Evolutionary conservation across 176 grass and related monocot species (phyloP), one percentile per base, ranked within the genome.

Genomic region (Zoysia pacifica): DNA sequence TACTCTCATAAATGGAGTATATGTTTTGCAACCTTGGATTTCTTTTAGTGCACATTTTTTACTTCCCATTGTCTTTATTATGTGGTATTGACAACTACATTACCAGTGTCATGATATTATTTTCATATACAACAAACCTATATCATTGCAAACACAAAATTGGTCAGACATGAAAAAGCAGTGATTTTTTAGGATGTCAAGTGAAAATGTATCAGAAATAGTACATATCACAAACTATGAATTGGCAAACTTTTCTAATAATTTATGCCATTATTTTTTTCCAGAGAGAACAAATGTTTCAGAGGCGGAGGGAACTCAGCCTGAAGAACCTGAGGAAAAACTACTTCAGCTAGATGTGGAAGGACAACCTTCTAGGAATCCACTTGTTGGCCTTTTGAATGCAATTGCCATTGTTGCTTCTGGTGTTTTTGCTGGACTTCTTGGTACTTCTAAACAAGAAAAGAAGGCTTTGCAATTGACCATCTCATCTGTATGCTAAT

Each of bases 371-470:
- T 14, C 79, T 65, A 77, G 44, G 82, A 95, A 86, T 83, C 79
- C 90, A 37, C 82, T 95, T 88, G 67, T 88, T 51, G 79, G 78
- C 86, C 45, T 91, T 49, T 75, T 99, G 61, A 99, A 91, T 86
- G 75, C 51, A 65, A 62, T 95, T 77, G 92, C 90, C 78, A 84
- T 95, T 82, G 70, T 94, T 83, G 90, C 83, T 65, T 87, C 92
- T 48, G 96, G 92, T 72, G 83, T 95, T 88, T 82, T 99, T 3
- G 82, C 88, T 87, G 92, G 90, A 82, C 67, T 99, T 85, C 86
- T 94, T 86, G 87, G 81, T 41, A 85, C 81, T 56, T 93, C 90
- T 80, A 90, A 86, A 76, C 84, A 87, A 79, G 96, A 95, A 75
- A 99, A 93, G 79, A 59, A 87, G 61, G 76, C 65, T 4, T 80